Conservation (phyloP, 495 filamentous ascomycete species). For the Evernia prunastri region DNA sequence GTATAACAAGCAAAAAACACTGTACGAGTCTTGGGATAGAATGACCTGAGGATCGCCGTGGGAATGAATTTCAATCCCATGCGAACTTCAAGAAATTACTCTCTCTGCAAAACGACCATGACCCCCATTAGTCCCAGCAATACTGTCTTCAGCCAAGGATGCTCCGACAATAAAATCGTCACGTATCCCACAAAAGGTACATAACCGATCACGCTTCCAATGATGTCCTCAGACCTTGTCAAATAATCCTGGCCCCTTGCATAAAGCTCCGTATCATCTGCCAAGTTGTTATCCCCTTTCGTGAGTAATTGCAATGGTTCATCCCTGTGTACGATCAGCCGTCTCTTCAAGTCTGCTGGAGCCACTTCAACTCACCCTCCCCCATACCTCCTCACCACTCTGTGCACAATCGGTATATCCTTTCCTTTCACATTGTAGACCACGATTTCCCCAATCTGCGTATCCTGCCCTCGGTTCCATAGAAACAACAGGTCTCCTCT, state of each 20-base stretch:
- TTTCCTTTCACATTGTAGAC: slow-evolving; percentile 91
- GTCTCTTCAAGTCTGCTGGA: background rate
- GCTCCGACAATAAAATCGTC: slow-evolving; percentile 91
- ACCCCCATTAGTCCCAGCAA: slow-evolving; percentile 93
- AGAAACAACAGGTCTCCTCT: slow-evolving; percentile 87
- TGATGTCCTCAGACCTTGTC: slow-evolving; percentile 76
- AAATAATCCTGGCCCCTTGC: slow-evolving; percentile 79
- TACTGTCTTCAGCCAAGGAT: slow-evolving; percentile 94
- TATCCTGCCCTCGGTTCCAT: slow-evolving; percentile 81
- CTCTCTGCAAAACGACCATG: slow-evolving; percentile 87
- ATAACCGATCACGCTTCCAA: slow-evolving; percentile 90
- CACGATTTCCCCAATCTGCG: slow-evolving; percentile 78
- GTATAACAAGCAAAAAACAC: background rate
- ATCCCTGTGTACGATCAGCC: slow-evolving; percentile 24
- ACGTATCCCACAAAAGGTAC: slow-evolving; percentile 95
- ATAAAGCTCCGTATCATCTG: slow-evolving; percentile 92
- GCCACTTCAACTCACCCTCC: slow-evolving; percentile 38
- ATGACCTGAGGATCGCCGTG: background rate
- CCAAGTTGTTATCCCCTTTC: slow-evolving; percentile 96
- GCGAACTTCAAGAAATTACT: slow-evolving; percentile 40
- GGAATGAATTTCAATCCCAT: background rate
- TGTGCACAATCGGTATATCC: slow-evolving; percentile 91
- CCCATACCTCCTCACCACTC: slow-evolving; percentile 69
- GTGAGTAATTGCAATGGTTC: slow-evolving; percentile 65
- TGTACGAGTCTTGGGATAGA: background rate